These are phyloP conservation scores for Solanum lignicaule DNA, from an alignment of 257 asterid genomes.

Conservation along the genomic window DNA sequence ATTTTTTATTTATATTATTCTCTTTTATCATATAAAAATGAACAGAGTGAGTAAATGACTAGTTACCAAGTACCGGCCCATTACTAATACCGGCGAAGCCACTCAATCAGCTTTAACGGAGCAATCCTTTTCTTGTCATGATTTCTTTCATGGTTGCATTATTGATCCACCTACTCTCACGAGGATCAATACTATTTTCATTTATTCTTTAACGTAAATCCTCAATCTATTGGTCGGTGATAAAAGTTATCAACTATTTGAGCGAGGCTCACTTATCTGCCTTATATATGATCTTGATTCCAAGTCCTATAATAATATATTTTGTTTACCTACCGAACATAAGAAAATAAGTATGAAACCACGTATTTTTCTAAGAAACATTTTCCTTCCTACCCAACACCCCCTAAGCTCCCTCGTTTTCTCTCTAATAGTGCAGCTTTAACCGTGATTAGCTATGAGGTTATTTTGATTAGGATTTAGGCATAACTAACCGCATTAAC, in stretches of 20 bases:
- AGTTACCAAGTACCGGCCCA: conserved; percentile 15
- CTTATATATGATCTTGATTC: not conserved
- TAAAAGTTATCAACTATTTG: not conserved
- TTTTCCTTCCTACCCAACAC: not conserved
- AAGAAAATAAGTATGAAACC: not conserved
- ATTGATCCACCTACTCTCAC: not conserved
- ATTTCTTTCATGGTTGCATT: not conserved
- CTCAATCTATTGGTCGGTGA: fast-evolving
- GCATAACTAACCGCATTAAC: not conserved
- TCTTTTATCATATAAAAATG: too few relatives aligned
- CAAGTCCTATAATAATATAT: not conserved
- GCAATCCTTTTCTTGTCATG: not conserved
- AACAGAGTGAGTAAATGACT: not conserved
- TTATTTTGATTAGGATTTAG: not conserved
- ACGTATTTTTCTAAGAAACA: not conserved
- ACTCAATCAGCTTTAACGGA: not conserved
- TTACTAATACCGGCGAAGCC: not conserved
- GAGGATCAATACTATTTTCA: not conserved
- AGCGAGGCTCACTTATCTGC: not conserved
- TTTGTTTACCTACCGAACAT: not conserved
- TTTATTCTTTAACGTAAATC: fast-evolving
- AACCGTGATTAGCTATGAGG: not conserved
- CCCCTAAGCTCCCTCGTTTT: not conserved
- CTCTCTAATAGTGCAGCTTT: not conserved
- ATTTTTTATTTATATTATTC: too few relatives aligned